Evolutionary conservation across 2,329 filamentous ascomycete species (phyloP).

Genomic region (Aureobasidium sp.): DNA sequence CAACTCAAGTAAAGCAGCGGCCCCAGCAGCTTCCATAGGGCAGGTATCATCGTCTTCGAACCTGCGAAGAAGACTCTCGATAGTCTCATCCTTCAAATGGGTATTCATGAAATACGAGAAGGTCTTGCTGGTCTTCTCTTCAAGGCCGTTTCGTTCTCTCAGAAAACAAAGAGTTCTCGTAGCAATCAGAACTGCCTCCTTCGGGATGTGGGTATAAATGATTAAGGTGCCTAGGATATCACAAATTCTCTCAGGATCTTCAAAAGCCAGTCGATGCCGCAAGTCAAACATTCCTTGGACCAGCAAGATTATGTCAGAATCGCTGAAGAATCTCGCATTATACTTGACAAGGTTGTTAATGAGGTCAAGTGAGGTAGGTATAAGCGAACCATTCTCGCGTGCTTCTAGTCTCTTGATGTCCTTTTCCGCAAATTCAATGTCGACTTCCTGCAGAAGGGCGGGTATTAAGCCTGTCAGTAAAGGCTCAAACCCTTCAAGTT

Average conservation of each 20-base stretch:
- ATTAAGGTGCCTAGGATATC: slow-evolving; percentile 12
- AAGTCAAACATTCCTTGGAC: slow-evolving; percentile 3
- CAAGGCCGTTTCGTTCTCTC: background rate
- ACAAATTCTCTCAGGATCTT: background rate
- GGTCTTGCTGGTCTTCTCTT: slow-evolving; percentile 17
- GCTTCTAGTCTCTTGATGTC: background rate
- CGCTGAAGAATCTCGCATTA: slow-evolving; percentile 10
- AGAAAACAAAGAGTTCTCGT: slow-evolving; percentile 5
- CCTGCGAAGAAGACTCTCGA: slow-evolving; percentile 14
- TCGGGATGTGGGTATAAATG: slow-evolving; percentile 9
- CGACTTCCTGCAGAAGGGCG: background rate
- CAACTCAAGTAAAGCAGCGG: background rate
- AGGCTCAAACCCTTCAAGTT: slow-evolving; percentile 12
- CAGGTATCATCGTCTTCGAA: slow-evolving; percentile 8
- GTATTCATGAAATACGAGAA: slow-evolving; percentile 17
- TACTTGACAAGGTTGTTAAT: slow-evolving; percentile 11
- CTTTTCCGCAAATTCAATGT: background rate
- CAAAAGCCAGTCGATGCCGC: background rate
- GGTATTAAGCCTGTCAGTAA: background rate
- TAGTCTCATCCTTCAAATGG: slow-evolving; percentile 15
- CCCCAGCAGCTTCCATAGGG: background rate
- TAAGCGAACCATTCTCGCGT: background rate
- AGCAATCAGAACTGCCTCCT: background rate
- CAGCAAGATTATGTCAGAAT: background rate
- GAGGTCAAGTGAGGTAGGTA: background rate